These are phyloP conservation scores for Vigna trinervia DNA, from an alignment of 306 rosid genomes.

Conservation along the genomic window DNA sequence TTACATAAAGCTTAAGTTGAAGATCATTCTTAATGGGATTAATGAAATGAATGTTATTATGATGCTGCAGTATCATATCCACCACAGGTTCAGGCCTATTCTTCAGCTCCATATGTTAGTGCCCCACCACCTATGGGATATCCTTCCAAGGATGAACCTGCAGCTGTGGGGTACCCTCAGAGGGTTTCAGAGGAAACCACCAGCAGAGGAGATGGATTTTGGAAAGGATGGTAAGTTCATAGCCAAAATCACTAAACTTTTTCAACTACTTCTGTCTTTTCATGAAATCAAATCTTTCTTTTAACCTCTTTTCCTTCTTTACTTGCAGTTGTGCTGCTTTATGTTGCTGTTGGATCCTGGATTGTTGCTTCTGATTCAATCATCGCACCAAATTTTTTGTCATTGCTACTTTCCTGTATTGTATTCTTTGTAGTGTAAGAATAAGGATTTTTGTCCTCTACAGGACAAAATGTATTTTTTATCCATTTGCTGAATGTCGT, in stretches of 20 bases:
- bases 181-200: constrained; percentile 43
- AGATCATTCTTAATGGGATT: not conserved
- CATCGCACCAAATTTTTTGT: not conserved
- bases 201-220: constrained; percentile 56
- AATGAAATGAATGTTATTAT: not conserved
- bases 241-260: not conserved
- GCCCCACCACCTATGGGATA: constrained; percentile 54
- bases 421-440: constrained; percentile 41
- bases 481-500: constrained; percentile 26
- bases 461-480: not conserved
- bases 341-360: constrained; percentile 59
- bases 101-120: constrained; percentile 28
- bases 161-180: constrained; percentile 36
- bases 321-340: constrained; percentile 52
- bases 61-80: constrained; percentile 41
- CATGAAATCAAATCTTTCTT: not conserved
- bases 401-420: not conserved
- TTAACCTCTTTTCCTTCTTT: not conserved
- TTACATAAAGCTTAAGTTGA: not conserved
- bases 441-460: constrained; percentile 14
- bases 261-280: not conserved
- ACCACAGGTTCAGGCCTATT: not conserved
- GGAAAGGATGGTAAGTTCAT: constrained; percentile 58
- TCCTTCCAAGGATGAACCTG: constrained; percentile 42
- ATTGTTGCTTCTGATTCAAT: constrained; percentile 47